Base-by-base conservation (phyloP, 805 yeast genomes). In the Candida methanosorbosa region DNA sequence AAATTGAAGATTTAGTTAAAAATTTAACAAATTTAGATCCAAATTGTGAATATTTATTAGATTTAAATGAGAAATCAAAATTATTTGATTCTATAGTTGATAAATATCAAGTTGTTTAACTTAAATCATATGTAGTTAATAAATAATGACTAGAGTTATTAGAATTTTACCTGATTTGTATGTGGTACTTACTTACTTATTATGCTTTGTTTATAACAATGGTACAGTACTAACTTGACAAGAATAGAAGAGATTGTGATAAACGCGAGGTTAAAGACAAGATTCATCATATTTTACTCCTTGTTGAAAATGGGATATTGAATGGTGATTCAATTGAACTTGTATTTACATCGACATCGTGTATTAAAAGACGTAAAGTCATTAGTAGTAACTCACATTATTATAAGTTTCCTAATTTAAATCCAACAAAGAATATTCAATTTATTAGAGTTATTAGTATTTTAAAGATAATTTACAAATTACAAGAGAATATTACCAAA, bases 31-130 rank as follows among this genome's bases (percentile, higher is more conserved):
- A 50, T 9, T 45, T 70, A 13, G 70, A 72, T 36, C 73, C 81
- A 32, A 61, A 68, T 15, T 42, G 47, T 21, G 72, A 73, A 24
- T 67, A 71, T 33, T 57, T 79, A 41, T 51, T 55, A 21, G 90
- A 83, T 45, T 62, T 72, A 41, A 58, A 68, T 29, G 82, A 73
- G 36, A 81, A 85, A 57, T 66, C 68, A 42, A 65, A 60, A 21
- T 59, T 74, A 43, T 88, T 88, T 49, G 86, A 81, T 56, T 71
- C 70, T 22, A 68, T 87, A 29, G 84, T 81, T 28, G 65, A 63
- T 19, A 81, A 78, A 53, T 81, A 78, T 33, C 35, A 25, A 18
- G 11, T 19, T 5, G 18, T 14, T 17, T n/a, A 23, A 17, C 5
- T 21, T n/a, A 30, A 30, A 20, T 28, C 11, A 29, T 19, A 29